Evolutionary conservation across 2,329 filamentous ascomycete species (phyloP), one percentile per base, ranked within the genome.

Genomic region (Neoarthrinium moseri): DNA sequence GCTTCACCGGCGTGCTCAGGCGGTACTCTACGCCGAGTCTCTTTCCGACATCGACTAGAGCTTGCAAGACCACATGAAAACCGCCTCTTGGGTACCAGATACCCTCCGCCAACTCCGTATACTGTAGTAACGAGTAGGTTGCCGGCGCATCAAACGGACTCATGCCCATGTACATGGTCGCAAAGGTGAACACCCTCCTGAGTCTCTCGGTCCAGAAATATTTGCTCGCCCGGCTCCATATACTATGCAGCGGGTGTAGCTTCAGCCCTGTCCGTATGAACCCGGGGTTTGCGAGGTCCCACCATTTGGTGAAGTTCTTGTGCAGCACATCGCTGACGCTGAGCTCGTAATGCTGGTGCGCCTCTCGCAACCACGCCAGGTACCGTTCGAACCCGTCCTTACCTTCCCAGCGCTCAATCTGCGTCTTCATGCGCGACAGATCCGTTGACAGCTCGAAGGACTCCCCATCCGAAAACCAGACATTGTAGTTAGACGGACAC

Each of bases 161-260:
- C 86, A 90, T 90, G 0, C 87, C 87, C 82, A 90, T 86, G 58
- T 91, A 90, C 86, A 90, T 91, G 55, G 83, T 89, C 18, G 81
- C 85, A 64, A 90, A 90, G 0, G 86, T 89, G 53, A 90, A 90
- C 0, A 86, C 85, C 21, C 85, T 69, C 49, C 86, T 71, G 56
- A 90, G 59, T 47, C 85, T 71, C 58, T 89, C 86, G 0, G 83
- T 84, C 71, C 72, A 77, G 62, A 90, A 90, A 57, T 89, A 89
- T 50, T 74, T 75, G 21, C 77, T 71, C 3, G 84, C 81, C 22
- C 87, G 68, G 6, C 71, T 71, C 70, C 84, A 90, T 13, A 89
- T 86, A 55, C 77, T 84, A 61, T 89, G 82, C 51, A 89, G 83
- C 0, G 84, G 85, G 68, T 89, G 86, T 46, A 90, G 62, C 10